Percentiles rank a stretch among this genome's conserved stretches.
phyloP scores from a whole-genome alignment of 2,329 filamentous ascomycete species.

The Ophiostoma sp. region DNA sequence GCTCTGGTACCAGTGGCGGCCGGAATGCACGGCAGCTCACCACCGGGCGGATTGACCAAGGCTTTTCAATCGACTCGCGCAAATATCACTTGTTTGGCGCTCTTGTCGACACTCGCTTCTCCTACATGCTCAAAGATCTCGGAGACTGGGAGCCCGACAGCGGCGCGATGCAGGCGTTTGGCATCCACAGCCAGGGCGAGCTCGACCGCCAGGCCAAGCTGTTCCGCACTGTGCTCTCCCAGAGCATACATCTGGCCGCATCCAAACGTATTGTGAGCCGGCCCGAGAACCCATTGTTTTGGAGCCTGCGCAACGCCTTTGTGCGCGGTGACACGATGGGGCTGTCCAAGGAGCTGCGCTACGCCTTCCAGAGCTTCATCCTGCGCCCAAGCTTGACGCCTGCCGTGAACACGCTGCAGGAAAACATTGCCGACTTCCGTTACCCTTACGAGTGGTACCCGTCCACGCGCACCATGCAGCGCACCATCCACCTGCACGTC shows the following conservation, averaged over 20 bases:
- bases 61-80: slow-evolving; percentile 10
- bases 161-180: slow-evolving; percentile 39
- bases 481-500: slow-evolving; percentile 88
- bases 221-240: slow-evolving; percentile 49
- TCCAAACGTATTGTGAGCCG: slow-evolving; percentile 41
- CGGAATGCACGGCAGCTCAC: not conserved
- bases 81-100: slow-evolving; percentile 35
- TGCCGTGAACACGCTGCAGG: slow-evolving; percentile 56
- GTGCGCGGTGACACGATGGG: slow-evolving; percentile 52
- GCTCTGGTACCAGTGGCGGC: not conserved
- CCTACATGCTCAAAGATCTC: slow-evolving; percentile 38
- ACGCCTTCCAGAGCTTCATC: slow-evolving; percentile 67
- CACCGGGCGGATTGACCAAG: not conserved
- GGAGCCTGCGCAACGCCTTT: slow-evolving; percentile 61
- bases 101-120: slow-evolving; percentile 39
- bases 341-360: slow-evolving; percentile 61
- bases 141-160: slow-evolving; percentile 33
- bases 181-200: slow-evolving; percentile 42
- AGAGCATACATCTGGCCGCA: slow-evolving; percentile 48
- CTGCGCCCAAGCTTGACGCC: slow-evolving; percentile 58
- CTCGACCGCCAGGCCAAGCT: slow-evolving; percentile 47
- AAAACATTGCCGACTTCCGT: slow-evolving; percentile 74
- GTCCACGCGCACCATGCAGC: slow-evolving; percentile 73
- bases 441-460: slow-evolving; percentile 93
- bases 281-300: slow-evolving; percentile 56